Percentiles rank a stretch among this genome's conserved stretches.
phyloP scores from a whole-genome alignment of 2,329 filamentous ascomycete species.

The Fusarium palustre region DNA sequence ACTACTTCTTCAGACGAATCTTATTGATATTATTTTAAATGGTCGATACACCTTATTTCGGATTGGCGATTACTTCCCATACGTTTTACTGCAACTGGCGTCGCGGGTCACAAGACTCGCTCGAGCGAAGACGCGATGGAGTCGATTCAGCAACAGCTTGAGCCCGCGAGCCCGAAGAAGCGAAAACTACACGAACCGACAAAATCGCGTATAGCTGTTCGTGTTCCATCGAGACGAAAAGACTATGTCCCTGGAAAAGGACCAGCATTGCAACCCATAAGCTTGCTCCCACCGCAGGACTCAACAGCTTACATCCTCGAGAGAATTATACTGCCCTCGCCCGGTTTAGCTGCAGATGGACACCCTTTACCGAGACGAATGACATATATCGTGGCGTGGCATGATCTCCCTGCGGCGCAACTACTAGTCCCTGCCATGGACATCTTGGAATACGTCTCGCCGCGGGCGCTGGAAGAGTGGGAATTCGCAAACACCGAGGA shows the following conservation, averaged over 20 bases:
- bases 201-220: conserved; percentile 36
- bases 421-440: conserved; percentile 60
- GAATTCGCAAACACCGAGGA: conserved; percentile 60
- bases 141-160: conserved; percentile 16
- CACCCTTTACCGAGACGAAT: conserved; percentile 57
- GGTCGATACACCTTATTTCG: not conserved
- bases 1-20: too few relatives aligned
- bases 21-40: not conserved
- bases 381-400: conserved; percentile 67
- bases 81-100: not conserved
- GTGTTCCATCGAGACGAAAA: conserved; percentile 31
- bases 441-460: conserved; percentile 70
- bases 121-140: conserved; percentile 38
- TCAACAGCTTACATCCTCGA: conserved; percentile 68
- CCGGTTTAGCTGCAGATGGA: conserved; percentile 50
- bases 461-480: conserved; percentile 66
- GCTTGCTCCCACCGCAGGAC: conserved; percentile 62
- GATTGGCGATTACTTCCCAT: not conserved
- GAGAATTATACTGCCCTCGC: conserved; percentile 61
- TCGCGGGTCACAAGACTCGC: conserved; percentile 23
- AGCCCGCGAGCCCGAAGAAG: conserved; percentile 18
- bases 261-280: conserved; percentile 60
- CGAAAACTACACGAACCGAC: conserved; percentile 23
- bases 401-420: conserved; percentile 62
- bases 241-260: conserved; percentile 61